Percentiles rank a stretch among this genome's conserved stretches.
Conservation (phyloP, 257 asterid species). For the Nicotiana tabacum region DNA sequence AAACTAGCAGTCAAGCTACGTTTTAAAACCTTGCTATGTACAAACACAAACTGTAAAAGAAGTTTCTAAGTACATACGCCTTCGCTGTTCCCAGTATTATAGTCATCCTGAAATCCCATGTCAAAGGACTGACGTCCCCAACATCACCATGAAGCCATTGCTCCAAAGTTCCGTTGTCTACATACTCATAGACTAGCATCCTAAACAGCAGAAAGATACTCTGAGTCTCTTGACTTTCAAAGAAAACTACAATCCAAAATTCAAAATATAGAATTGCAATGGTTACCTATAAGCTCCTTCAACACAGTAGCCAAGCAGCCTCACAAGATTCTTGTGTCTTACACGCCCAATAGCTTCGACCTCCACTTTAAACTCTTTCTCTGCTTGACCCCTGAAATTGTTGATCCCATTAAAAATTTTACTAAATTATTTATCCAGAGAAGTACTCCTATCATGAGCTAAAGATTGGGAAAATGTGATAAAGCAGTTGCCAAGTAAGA, state of each 20-base stretch:
- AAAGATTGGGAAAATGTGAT: slow-evolving; percentile 8
- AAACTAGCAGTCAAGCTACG: slow-evolving; percentile 11
- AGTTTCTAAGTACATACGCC: slow-evolving; percentile 45
- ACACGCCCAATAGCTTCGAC: slow-evolving; percentile 94
- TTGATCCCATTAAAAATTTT: neutral
- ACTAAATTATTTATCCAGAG: neutral
- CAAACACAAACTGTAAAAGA: neutral
- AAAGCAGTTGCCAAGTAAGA: neutral
- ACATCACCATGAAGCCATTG: slow-evolving; percentile 99
- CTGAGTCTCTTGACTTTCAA: slow-evolving; percentile 14
- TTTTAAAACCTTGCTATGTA: neutral
- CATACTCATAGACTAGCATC: slow-evolving; percentile 95
- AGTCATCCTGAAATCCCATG: slow-evolving; percentile 82
- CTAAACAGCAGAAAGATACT: slow-evolving; percentile 23
- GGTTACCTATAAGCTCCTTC: slow-evolving; percentile 94
- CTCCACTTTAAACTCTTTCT: slow-evolving; percentile 91
- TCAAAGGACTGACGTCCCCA: slow-evolving; percentile 84
- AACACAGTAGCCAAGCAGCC: slow-evolving; percentile 88
- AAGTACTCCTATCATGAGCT: slow-evolving; percentile 11
- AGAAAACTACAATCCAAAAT: neutral
- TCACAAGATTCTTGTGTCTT: slow-evolving; percentile 92
- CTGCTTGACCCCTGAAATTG: slow-evolving; percentile 83
- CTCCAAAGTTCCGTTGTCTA: slow-evolving; percentile 86
- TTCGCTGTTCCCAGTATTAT: slow-evolving; percentile 82
- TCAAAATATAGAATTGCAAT: slow-evolving; percentile 1